A percentile compares a stretch with the other conserved stretches of the same genome.
These are phyloP conservation scores for Entomortierella parvispora DNA, from an alignment of 192 early-diverging fungal species.

Conservation along the genomic window DNA sequence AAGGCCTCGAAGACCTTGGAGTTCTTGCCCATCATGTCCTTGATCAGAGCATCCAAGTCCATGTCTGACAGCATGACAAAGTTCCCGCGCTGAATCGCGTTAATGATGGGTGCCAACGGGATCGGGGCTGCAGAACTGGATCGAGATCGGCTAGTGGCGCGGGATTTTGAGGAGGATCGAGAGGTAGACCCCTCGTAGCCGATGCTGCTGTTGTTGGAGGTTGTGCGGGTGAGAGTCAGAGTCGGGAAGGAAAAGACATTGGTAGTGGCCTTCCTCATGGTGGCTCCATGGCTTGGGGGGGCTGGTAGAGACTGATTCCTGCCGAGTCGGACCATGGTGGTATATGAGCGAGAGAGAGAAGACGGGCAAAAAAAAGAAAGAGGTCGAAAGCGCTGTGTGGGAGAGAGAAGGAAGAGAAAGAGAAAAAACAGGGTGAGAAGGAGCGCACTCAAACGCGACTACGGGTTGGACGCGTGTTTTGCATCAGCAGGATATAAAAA, in stretches of 20 bases:
- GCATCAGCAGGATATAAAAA: neutral
- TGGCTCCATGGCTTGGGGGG: slow-evolving; percentile 36
- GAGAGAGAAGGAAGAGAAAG: neutral
- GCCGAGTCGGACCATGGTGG: slow-evolving; percentile 32
- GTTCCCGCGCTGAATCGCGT: slow-evolving; percentile 42
- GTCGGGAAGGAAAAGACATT: slow-evolving; percentile 49
- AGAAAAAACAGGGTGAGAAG: neutral
- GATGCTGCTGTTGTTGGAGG: slow-evolving; percentile 19
- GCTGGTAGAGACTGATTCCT: slow-evolving; percentile 46
- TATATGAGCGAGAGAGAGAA: neutral
- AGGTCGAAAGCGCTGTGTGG: neutral
- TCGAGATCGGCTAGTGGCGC: slow-evolving; percentile 10
- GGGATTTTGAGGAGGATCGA: slow-evolving; percentile 33
- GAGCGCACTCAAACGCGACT: slow-evolving; percentile 1
- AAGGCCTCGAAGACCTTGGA: slow-evolving; percentile 43
- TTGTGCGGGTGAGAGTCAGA: slow-evolving; percentile 39
- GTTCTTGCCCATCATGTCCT: slow-evolving; percentile 42
- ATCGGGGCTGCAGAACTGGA: slow-evolving; percentile 17
- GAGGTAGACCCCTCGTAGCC: slow-evolving; percentile 15
- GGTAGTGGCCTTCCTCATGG: slow-evolving; percentile 37
- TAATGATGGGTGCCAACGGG: slow-evolving; percentile 41
- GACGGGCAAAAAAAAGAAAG: neutral
- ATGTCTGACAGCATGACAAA: slow-evolving; percentile 46
- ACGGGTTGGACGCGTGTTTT: neutral
- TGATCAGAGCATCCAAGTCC: slow-evolving; percentile 35